Conservation (phyloP, 495 filamentous ascomycete species). For the Penicillium cosmopolitanum region DNA sequence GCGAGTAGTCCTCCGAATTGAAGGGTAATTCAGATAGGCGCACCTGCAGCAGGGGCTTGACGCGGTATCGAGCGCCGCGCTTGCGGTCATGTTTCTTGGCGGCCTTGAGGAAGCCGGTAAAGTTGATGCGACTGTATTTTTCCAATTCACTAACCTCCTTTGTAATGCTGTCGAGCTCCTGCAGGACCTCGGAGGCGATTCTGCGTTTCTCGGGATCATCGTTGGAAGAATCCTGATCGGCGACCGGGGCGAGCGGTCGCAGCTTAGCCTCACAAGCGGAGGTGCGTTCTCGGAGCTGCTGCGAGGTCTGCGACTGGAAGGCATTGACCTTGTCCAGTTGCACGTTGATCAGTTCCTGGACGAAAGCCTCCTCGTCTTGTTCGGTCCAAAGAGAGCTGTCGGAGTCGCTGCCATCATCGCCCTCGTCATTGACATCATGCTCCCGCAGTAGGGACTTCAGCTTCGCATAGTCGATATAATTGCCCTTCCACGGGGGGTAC, state of each 20-base stretch:
- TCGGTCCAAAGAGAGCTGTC: conserved; percentile 78
- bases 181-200: conserved; percentile 68
- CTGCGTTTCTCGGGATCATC: conserved; percentile 49
- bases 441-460: conserved; percentile 88
- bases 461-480: conserved; percentile 94
- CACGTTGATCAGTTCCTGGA: conserved; percentile 90
- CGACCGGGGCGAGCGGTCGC: conserved; percentile 45
- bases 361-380: conserved; percentile 90
- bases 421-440: conserved; percentile 53
- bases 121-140: conserved; percentile 95
- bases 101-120: conserved; percentile 96
- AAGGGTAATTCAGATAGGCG: conserved; percentile 85
- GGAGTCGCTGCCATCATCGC: conserved; percentile 56
- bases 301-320: conserved; percentile 79
- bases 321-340: conserved; percentile 94
- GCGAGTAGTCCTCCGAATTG: conserved; percentile 93
- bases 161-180: conserved; percentile 83
- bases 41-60: conserved; percentile 87
- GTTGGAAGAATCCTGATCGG: conserved; percentile 33
- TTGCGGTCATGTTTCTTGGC: conserved; percentile 98
- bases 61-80: conserved; percentile 77
- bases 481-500: conserved; percentile 86
- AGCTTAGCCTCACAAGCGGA: conserved; percentile 57
- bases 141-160: conserved; percentile 91
- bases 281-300: conserved; percentile 70